phyloP scores from a whole-genome alignment of 805 yeast species.

The Blastobotrys parvus region DNA sequence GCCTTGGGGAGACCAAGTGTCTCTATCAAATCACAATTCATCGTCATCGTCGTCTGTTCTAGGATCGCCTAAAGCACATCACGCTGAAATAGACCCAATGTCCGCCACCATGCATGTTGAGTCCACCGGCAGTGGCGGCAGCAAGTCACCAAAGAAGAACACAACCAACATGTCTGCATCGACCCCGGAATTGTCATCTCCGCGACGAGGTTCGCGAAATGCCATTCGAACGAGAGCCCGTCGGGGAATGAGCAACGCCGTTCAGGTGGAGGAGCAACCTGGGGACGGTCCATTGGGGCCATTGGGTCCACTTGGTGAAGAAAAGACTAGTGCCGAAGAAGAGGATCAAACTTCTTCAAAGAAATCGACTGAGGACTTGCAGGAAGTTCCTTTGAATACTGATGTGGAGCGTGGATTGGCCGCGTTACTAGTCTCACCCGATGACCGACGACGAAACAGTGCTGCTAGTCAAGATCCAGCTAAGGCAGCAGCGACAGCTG shows the following conservation, averaged over 20 bases:
- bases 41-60: slow-evolving; percentile 3
- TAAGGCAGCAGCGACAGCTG: neutral
- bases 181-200: slow-evolving; percentile 1
- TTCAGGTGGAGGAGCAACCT: neutral
- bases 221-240: neutral
- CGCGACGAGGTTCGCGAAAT: slow-evolving; percentile 3
- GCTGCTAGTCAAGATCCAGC: neutral
- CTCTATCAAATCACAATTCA: slow-evolving; percentile 11
- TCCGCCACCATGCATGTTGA: neutral
- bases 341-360: neutral
- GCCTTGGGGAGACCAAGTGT: slow-evolving; percentile 20
- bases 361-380: no score
- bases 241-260: slow-evolving; percentile 4
- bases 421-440: neutral
- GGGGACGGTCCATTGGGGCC: neutral
- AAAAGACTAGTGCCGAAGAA: neutral
- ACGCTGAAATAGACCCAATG: neutral
- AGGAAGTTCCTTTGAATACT: slow-evolving; percentile 1
- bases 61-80: neutral
- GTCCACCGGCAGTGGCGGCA: neutral
- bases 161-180: slow-evolving; percentile 1
- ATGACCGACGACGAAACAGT: neutral
- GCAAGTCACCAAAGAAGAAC: neutral
- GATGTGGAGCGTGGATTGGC: neutral
- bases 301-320: slow-evolving; percentile 3